A percentile compares a stretch with the other conserved stretches of the same genome.
phyloP scores from a whole-genome alignment of 148 eudicot species.

The Pouteria glomerata region DNA sequence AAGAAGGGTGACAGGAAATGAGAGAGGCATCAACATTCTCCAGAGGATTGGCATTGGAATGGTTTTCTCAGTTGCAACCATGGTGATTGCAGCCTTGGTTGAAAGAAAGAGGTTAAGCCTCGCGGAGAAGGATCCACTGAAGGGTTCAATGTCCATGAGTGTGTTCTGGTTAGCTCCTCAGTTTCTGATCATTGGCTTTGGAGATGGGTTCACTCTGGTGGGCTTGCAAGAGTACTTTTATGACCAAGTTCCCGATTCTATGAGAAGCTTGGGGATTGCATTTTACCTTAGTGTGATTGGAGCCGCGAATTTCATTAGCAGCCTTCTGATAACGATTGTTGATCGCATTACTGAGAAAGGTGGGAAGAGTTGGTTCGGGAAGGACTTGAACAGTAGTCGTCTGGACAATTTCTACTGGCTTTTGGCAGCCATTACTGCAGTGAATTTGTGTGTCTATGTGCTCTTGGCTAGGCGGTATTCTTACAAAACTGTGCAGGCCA shows the following conservation, averaged over 20 bases:
- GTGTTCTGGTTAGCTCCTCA: slow-evolving; percentile 69
- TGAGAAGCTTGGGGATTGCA: slow-evolving; percentile 69
- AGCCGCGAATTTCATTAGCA: slow-evolving; percentile 52
- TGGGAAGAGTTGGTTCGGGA: slow-evolving; percentile 63
- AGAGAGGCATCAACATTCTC: slow-evolving; percentile 57
- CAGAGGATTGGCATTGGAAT: slow-evolving; percentile 73
- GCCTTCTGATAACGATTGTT: slow-evolving; percentile 46
- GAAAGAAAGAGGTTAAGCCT: slow-evolving; percentile 47
- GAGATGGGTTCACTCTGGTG: slow-evolving; percentile 58
- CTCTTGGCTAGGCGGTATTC: slow-evolving; percentile 37
- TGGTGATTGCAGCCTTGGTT: slow-evolving; percentile 55
- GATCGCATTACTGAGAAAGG: slow-evolving; percentile 36
- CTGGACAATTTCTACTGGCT: slow-evolving; percentile 39
- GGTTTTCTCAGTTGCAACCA: slow-evolving; percentile 37
- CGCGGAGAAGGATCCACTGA: slow-evolving; percentile 25
- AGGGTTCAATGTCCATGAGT: slow-evolving; percentile 45
- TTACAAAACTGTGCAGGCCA: slow-evolving; percentile 54
- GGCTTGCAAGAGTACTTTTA: slow-evolving; percentile 76
- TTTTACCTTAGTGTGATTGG: slow-evolving; percentile 68
- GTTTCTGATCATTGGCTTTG: slow-evolving; percentile 47
- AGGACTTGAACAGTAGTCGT: slow-evolving; percentile 39
- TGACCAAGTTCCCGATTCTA: slow-evolving; percentile 77
- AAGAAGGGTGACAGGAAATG: slow-evolving; percentile 39
- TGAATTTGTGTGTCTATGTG: slow-evolving; percentile 32
- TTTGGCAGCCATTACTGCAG: slow-evolving; percentile 25